Conservation (phyloP, 164 flowering plant species). For the Litsea cubeba region DNA sequence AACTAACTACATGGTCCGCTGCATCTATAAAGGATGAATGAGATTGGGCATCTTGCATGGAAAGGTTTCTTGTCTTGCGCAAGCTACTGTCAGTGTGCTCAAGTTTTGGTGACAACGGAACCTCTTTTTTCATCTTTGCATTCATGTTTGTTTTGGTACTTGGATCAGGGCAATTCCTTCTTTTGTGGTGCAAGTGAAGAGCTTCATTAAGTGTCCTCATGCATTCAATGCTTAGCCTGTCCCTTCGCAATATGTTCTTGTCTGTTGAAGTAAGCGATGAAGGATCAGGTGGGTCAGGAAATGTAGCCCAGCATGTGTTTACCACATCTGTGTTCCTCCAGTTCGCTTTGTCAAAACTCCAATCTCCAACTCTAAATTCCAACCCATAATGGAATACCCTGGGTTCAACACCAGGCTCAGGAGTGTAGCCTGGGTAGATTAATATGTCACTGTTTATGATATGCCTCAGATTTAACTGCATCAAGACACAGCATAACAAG, state of each 20-base stretch:
- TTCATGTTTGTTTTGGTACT: constrained; percentile 23
- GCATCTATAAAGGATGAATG: constrained; percentile 16
- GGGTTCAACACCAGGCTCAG: constrained; percentile 65
- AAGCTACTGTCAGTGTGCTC: constrained; percentile 20
- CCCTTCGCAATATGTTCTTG: constrained; percentile 35
- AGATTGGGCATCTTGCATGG: constrained; percentile 19
- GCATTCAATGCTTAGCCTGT: constrained; percentile 85
- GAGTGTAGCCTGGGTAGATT: constrained; percentile 90
- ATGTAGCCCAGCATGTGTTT: constrained; percentile 85
- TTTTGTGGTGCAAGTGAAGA: constrained; percentile 60
- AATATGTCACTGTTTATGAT: constrained; percentile 55
- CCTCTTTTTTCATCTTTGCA: constrained; percentile 17
- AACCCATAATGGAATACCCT: constrained; percentile 93
- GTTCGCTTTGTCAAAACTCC: constrained; percentile 96
- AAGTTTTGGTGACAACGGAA: constrained; percentile 28
- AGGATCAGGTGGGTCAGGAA: constrained; percentile 91
- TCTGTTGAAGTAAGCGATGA: constrained; percentile 48
- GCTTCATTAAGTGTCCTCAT: constrained; percentile 68
- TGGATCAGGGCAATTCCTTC: constrained; percentile 58
- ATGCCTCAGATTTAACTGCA: constrained; percentile 86
- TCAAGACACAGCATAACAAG: not conserved
- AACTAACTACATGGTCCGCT: constrained; percentile 26
- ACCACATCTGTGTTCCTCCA: constrained; percentile 78
- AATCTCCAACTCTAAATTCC: constrained; percentile 70
- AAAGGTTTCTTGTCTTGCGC: constrained; percentile 12